A percentile compares a stretch with the other conserved stretches of the same genome.
These are phyloP conservation scores for Populus deltoides DNA, from an alignment of 345 rosid genomes.

Conservation along the genomic window DNA sequence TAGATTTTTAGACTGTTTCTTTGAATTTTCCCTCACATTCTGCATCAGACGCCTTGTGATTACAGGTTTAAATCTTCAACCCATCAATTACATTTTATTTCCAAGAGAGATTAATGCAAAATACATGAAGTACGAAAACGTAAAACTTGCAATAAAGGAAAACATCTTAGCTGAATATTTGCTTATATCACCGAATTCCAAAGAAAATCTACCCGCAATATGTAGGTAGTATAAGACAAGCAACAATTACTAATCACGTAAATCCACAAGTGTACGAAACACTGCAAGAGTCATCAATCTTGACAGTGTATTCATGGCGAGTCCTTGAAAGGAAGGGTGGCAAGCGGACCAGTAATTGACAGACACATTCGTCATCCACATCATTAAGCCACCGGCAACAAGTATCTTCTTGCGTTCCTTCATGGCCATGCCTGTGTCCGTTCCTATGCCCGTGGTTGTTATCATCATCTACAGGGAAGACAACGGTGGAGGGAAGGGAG, in stretches of 20 bases:
- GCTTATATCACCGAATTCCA: background rate
- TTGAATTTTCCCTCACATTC: too few relatives aligned
- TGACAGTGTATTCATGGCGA: slow-evolving; percentile 50
- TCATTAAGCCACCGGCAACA: slow-evolving; percentile 80
- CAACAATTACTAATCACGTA: background rate
- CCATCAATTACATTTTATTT: background rate
- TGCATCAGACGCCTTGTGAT: too few relatives aligned
- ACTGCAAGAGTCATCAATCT: slow-evolving; percentile 50
- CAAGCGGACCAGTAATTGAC: slow-evolving; percentile 67
- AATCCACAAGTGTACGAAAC: slow-evolving; percentile 45
- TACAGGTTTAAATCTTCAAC: too few relatives aligned
- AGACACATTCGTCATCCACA: slow-evolving; percentile 72
- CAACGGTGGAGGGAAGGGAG: background rate
- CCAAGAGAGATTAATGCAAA: background rate
- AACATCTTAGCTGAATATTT: background rate
- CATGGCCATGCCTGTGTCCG: slow-evolving; percentile 9
- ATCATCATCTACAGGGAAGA: background rate
- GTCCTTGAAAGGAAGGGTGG: slow-evolving; percentile 72
- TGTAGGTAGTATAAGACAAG: background rate
- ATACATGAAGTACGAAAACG: background rate
- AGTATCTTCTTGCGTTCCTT: slow-evolving; percentile 19
- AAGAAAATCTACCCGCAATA: background rate
- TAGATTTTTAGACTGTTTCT: too few relatives aligned
- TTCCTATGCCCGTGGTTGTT: slow-evolving; percentile 11
- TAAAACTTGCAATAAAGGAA: background rate